phyloP scores from a whole-genome alignment of 2,329 filamentous ascomycete species.

The Stachybotrys elegans region DNA sequence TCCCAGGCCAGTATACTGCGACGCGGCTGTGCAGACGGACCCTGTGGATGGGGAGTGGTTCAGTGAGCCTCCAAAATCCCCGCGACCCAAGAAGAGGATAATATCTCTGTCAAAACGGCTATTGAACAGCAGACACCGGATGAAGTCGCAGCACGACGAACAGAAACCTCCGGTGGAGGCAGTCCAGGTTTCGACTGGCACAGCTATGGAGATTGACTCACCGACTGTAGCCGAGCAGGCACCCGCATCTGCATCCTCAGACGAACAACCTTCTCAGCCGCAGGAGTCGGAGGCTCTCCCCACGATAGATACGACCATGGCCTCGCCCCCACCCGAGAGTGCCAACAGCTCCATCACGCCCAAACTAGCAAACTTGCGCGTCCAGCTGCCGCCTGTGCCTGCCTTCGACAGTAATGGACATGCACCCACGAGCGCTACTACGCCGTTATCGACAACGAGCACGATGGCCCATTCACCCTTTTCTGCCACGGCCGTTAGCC shows the following conservation, averaged over 20 bases:
- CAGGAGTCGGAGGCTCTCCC: no score
- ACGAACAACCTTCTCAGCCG: conserved; percentile 14
- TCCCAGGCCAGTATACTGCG: conserved; percentile 40
- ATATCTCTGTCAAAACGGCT: conserved; percentile 50
- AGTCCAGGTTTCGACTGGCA: conserved; percentile 19
- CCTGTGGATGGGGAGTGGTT: conserved; percentile 50
- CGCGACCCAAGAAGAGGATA: conserved; percentile 40
- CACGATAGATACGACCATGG: no score
- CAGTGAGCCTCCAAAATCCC: conserved; percentile 28
- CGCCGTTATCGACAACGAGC: conserved; percentile 41
- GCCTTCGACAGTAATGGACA: conserved; percentile 37
- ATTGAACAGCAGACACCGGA: conserved; percentile 41
- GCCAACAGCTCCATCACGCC: conserved; percentile 19
- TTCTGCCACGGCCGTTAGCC: conserved; percentile 30
- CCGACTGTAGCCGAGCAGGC: conserved; percentile 24
- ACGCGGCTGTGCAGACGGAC: conserved; percentile 51
- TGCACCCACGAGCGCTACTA: conserved; percentile 30
- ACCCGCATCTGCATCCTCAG: conserved; percentile 7
- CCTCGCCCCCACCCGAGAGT: no score
- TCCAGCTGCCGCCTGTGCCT: conserved; percentile 54
- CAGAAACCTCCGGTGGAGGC: conserved; percentile 20
- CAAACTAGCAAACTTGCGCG: conserved; percentile 41
- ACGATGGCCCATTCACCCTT: conserved; percentile 45
- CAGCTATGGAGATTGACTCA: conserved; percentile 36
- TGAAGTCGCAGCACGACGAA: conserved; percentile 35